Base-by-base conservation (phyloP, 768 basidiomycete genomes). In the Macrolepiota fuliginosa region DNA sequence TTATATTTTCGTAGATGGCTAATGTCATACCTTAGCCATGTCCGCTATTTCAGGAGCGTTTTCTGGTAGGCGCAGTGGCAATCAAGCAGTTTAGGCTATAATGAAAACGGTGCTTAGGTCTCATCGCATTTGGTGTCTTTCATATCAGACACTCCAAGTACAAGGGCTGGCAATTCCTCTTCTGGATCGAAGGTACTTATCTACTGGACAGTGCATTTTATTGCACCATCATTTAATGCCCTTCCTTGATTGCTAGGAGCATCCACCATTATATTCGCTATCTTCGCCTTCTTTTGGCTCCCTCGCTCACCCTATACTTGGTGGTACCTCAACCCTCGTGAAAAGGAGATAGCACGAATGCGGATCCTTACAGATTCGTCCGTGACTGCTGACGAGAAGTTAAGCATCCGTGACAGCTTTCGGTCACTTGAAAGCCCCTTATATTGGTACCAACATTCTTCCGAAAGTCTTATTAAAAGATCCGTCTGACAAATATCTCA, bases 121-220 rank as follows among this genome's bases (percentile, higher is more conserved):
- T 82, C 12, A 77, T 82, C 53, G 79, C 81, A 1, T 83, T 79
- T 63, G 82, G 80, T 35, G 78, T 81, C n/a, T 84, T 84, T 65
- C 81, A 82, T 27, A 77, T 83, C 24, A 59, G 77, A 19, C 68
- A 73, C 58, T 58, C 73, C 2, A 75, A 72, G 19, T 76, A 82
- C 63, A 73, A 81, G 64, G 72, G 76, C 4, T 84, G 82, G 82
- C 80, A 83, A 67, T 82, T 76, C 63, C 65, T 83, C 27, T 83
- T 83, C 65, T 79, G 81, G 78, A 80, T 83, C 51, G 81, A 83
- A 74, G 83, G 81, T 71, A 57, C 3, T 50, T n/a, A n/a, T n/a
- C n/a, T 63, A 37, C 12, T 27, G 4, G 19, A 6, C 24, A 12
- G 13, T 49, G 47, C 12, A 27, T 13, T 49, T 19, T 15, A 27